phyloP scores from a whole-genome alignment of 2,329 filamentous ascomycete species.

The Gremmenia infestans region DNA sequence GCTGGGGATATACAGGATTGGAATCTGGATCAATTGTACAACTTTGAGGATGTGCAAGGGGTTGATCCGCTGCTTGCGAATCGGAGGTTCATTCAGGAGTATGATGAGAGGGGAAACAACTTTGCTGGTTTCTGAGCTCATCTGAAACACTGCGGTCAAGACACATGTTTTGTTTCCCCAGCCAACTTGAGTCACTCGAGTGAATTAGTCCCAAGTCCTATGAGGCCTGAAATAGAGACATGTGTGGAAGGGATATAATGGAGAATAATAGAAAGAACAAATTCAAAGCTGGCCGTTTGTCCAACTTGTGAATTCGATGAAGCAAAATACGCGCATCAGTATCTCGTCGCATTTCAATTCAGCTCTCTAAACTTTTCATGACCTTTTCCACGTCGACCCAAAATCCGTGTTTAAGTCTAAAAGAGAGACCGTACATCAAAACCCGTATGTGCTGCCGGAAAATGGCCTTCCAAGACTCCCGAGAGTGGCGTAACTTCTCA shows the following conservation, averaged over 20 bases:
- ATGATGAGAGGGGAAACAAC: slow-evolving; percentile 24
- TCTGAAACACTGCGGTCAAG: neutral
- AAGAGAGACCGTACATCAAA: neutral
- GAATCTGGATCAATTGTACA: slow-evolving; percentile 23
- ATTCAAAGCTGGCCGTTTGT: too few relatives aligned
- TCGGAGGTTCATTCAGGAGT: slow-evolving; percentile 21
- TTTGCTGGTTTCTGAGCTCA: slow-evolving; percentile 21
- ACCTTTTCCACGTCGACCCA: neutral
- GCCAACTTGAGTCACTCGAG: too few relatives aligned
- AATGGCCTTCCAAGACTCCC: neutral
- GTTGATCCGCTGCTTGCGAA: slow-evolving; percentile 14
- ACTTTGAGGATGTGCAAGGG: slow-evolving; percentile 21
- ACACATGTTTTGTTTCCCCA: too few relatives aligned
- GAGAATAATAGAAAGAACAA: too few relatives aligned
- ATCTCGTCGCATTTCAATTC: neutral
- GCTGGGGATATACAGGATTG: slow-evolving; percentile 22
- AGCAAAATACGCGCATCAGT: too few relatives aligned
- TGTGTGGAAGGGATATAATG: too few relatives aligned
- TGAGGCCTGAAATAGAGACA: too few relatives aligned
- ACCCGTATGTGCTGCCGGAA: neutral
- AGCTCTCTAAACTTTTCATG: neutral
- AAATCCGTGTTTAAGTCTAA: neutral
- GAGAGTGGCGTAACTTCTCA: neutral
- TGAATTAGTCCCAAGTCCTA: too few relatives aligned
- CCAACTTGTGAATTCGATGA: too few relatives aligned